Evolutionary conservation across 306 rosid genomes (phyloP), one percentile per base, ranked within the genome.

Genomic region (Gynostemma pentaphyllum): DNA sequence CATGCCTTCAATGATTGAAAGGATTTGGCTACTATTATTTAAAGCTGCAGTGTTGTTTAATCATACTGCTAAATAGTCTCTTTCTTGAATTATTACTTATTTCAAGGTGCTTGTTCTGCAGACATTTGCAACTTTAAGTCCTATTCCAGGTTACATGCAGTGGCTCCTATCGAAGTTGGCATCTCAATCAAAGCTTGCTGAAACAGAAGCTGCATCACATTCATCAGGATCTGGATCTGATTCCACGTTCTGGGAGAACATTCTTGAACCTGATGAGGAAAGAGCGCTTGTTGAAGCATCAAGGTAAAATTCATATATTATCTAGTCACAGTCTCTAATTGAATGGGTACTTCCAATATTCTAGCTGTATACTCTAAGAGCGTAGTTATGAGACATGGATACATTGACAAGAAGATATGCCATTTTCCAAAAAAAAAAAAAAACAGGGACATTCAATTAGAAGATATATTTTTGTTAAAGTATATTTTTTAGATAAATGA

Each of bases 101-200:
- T 54, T 54, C 24, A 24, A 55, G 62, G 13, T 64, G 28, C 16
- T 47, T 24, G 52, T 68, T 45, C 42, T 69, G 70, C 66, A 90
- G 97, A 87, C 77, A 11, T 91, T 83, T 85, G 91, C 95, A 56
- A 91, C 97, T 67, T 87, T 91, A 53, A 91, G 97, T 72, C 97
- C 97, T 69, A 91, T 91, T 69, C 97, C 97, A 21, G 97, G 97
- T 47, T 87, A 72, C 79, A 85, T 87, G 83, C 80, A 83, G 16
- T 91, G 97, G 97, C 95, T 91, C 70, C 68, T 87, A 44, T 76
- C 96, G 70, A 91, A 91, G 83, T 55, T 91, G 80, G 86, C 85
- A 74, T 91, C 92, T 49, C 97, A 80, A 68, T 45, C 77, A 49
- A 65, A 68, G 62, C 77, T 80, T 66, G 74, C 78, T 63, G 87